Conservation (phyloP, 1,139 yeast species). For the Pichia sp. region DNA sequence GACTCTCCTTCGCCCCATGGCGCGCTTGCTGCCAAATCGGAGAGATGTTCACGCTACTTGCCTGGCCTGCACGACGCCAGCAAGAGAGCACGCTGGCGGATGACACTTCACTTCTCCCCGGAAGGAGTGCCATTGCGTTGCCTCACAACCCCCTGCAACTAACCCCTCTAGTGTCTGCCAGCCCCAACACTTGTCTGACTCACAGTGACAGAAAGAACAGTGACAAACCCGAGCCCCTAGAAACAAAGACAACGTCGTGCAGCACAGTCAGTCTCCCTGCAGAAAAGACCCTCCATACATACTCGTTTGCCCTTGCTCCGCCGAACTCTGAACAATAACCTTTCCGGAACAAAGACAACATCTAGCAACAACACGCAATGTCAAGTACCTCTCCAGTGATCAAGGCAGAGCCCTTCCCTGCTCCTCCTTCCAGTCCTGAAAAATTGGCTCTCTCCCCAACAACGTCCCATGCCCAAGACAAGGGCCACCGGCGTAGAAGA, state of each 20-base stretch:
- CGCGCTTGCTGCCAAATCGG: background rate
- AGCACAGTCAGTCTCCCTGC: too few relatives aligned
- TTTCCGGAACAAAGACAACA: background rate
- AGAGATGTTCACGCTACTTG: background rate
- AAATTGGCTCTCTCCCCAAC: slow-evolving; percentile 23
- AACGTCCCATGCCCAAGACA: slow-evolving; percentile 21
- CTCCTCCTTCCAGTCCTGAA: slow-evolving; percentile 30
- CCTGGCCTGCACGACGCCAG: background rate
- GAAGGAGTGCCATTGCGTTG: too few relatives aligned
- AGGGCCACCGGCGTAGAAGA: slow-evolving; percentile 45
- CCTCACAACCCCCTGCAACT: too few relatives aligned
- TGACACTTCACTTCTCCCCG: too few relatives aligned
- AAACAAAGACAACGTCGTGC: too few relatives aligned
- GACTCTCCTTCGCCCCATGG: background rate
- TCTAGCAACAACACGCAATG: background rate
- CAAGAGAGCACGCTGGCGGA: background rate
- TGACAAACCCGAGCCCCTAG: too few relatives aligned
- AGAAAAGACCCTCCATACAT: too few relatives aligned
- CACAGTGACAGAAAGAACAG: too few relatives aligned
- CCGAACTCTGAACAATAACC: background rate
- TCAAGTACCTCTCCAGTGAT: slow-evolving; percentile 20
- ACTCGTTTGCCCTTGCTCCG: background rate
- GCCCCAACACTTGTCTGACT: too few relatives aligned
- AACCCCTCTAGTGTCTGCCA: too few relatives aligned
- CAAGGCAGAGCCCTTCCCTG: slow-evolving; percentile 26